Base-by-base conservation (phyloP, 768 basidiomycete genomes). In the Suillus subalutaceus region DNA sequence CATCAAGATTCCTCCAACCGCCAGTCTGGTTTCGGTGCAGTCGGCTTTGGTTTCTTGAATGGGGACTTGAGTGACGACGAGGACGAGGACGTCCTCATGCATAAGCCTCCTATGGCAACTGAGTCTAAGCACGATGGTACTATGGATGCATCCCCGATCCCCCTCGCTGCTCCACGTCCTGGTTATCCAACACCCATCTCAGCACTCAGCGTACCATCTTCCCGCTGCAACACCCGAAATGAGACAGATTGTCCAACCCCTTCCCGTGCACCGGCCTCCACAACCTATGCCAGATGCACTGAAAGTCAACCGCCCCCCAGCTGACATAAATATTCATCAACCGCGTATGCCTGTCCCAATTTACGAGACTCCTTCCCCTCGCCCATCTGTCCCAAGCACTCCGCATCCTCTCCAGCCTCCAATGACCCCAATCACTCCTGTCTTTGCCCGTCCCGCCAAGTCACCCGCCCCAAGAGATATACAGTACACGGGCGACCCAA, bases 331-430 rank as follows among this genome's bases (percentile, higher is more conserved):
- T 30, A 30, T 16, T 46, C 69, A 66, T 23, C 43, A 60, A 32
- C 74, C 72, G 57, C 72, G 74, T 64, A 70, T 77, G 69, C 75
- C 76, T 66, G 72, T 68, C 32, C 77, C 77, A 16, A 75, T 76
- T 23, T 79, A 77, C 65, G 73, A 74, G 65, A 75, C 78, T 40
- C 72, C 63, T 40, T 50, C 72, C 65, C 72, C 59, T 67, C 76
- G 66, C 65, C 77, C 69, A 63, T 77, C 74, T 56, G 78, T 85
- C 37, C 86, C 88, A 12, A 82, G 79, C 63, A 73, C 82, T 2
- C 92, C 91, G 4, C 92, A 92, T 69, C 91, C 93, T 4, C 82
- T 94, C 4, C 88, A 87, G 62, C 87, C 92, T 0, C 90, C 92
- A 6, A 82, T 90, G 68, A 91, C 90, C 0, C 93, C 93, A 62